Conservation (phyloP, 73 alveolate species). For the Paramecium tetraurelia region DNA sequence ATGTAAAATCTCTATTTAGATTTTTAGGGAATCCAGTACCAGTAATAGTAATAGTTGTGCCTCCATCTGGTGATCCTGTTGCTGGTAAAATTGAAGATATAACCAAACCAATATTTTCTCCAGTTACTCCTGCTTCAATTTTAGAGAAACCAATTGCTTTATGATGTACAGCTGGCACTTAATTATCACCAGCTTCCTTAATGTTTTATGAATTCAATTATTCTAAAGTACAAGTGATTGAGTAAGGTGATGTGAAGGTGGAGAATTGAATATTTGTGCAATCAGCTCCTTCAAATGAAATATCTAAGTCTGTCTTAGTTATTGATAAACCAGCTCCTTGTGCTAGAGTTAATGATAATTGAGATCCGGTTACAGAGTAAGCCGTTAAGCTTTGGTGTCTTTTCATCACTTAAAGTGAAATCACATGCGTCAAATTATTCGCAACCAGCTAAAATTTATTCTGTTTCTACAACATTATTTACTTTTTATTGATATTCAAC, state of each 20-base stretch:
- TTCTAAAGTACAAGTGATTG: neutral
- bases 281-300: slow-evolving; percentile 4
- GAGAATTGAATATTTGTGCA: neutral
- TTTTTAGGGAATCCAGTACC: slow-evolving; percentile 30
- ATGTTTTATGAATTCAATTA: neutral
- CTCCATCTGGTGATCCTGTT: neutral
- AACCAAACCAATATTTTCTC: neutral
- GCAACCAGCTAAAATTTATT: slow-evolving; percentile 18
- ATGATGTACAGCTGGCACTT: neutral
- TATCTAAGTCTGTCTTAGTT: neutral
- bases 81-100: neutral
- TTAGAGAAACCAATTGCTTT: neutral
- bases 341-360: neutral
- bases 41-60: neutral
- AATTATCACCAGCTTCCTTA: neutral
- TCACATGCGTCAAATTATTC: neutral
- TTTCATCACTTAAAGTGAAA: slow-evolving; percentile 1
- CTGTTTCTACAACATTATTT: neutral
- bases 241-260: neutral
- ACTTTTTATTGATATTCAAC: neutral
- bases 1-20: neutral
- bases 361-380: neutral
- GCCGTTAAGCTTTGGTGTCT: neutral
- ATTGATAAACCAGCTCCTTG: neutral
- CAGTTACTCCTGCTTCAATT: neutral